Percentiles rank a stretch among this genome's conserved stretches.
These are phyloP conservation scores for Calocybe gambosa DNA, from an alignment of 1,284 basidiomycete species.

Conservation along the genomic window DNA sequence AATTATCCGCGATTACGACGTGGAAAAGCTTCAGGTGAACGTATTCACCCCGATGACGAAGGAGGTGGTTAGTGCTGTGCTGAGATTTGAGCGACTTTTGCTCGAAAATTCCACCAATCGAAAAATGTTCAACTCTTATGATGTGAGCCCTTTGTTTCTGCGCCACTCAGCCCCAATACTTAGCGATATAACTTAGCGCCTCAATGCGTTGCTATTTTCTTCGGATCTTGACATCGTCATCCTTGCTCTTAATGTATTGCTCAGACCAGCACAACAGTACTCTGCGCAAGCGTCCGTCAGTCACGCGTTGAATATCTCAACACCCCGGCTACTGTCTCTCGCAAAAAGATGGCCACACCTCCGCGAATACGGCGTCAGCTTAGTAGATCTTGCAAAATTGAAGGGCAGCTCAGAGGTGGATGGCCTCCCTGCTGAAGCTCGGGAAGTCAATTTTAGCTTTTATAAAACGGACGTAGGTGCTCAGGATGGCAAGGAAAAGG, in stretches of 20 bases:
- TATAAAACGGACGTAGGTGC: slow-evolving; percentile 51
- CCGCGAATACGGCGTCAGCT: slow-evolving; percentile 66
- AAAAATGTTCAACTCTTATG: slow-evolving; percentile 95
- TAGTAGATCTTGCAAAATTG: slow-evolving; percentile 59
- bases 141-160: slow-evolving; percentile 55
- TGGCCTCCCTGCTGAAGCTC: slow-evolving; percentile 57
- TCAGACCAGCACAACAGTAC: slow-evolving; percentile 94
- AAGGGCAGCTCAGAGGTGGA: slow-evolving; percentile 50
- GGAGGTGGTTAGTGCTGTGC: slow-evolving; percentile 73
- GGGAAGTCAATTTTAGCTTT: slow-evolving; percentile 73
- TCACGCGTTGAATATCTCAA: slow-evolving; percentile 71
- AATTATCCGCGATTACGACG: slow-evolving; percentile 76
- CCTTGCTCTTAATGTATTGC: slow-evolving; percentile 77
- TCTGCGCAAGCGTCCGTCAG: slow-evolving; percentile 76
- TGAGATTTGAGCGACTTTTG: slow-evolving; percentile 84
- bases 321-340: slow-evolving; percentile 65
- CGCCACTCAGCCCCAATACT: slow-evolving; percentile 14
- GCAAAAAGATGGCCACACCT: slow-evolving; percentile 71
- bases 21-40: slow-evolving; percentile 78
- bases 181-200: slow-evolving; percentile 51
- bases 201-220: slow-evolving; percentile 85
- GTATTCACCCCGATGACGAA: slow-evolving; percentile 78
- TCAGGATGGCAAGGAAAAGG: slow-evolving; percentile 37
- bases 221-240: slow-evolving; percentile 89
- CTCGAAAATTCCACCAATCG: slow-evolving; percentile 98